Evolutionary conservation across 139 green algal genomes (phyloP), one percentile per base, ranked within the genome.

Genomic region (Microglena sp.): DNA sequence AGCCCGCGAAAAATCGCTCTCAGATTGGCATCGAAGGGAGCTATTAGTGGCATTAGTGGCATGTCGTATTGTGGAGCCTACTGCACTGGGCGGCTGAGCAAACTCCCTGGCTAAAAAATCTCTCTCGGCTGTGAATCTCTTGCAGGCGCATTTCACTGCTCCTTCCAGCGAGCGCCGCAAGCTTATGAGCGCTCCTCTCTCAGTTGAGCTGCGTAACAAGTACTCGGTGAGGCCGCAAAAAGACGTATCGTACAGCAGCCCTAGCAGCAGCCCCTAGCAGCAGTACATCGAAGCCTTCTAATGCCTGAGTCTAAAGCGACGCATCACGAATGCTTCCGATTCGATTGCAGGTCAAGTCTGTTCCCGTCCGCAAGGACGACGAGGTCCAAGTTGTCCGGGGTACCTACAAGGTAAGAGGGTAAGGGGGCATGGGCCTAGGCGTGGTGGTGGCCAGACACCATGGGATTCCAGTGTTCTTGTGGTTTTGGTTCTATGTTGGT

Each of bases 311-410:
- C n/a, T n/a, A n/a, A n/a, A n/a, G n/a, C n/a, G n/a, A n/a, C n/a
- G n/a, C n/a, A n/a, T n/a, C n/a, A n/a, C n/a, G 40, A 11, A 50
- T 50, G 11, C 11, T 11, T 50, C 11, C 11, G 11, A 50, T 50
- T 11, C 18, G 40, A 22, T 3, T 67, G 55, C 83, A 97, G 88
- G 93, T 96, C 21, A 81, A 86, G 34, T 80, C 87, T 33, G 77
- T 99, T 22, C 93, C 94, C 26, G 89, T 99, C 64, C 84, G 94
- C 58, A 99, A 98, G 81, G 94, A 99, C 67, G 94, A 99, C 62
- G 94, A 99, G 85, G 94, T 99, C 50, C 83, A 84, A 50, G 87
- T 99, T 26, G 89, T 96, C 5, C 78, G 94, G 33, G 94, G 94
- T 64, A 95, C 84, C 40, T 98, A 89, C 89, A 98, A 99, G 88